Evolutionary conservation across 441 rosid genomes (phyloP), one percentile per base, ranked within the genome.

Genomic region (Erodium chrysanthum): DNA sequence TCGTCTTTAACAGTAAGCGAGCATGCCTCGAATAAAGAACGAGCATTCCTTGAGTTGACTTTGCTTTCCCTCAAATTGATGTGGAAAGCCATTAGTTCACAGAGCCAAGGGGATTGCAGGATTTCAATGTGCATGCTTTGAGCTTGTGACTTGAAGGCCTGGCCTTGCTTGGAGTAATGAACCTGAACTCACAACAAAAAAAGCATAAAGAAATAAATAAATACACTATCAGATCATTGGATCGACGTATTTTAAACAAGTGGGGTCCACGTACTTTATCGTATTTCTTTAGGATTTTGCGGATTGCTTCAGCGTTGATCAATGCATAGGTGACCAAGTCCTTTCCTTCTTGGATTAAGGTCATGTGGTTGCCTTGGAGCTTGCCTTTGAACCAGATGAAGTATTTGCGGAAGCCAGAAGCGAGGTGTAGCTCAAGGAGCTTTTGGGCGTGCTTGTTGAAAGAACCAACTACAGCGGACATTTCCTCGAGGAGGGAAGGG

Each of bases 251-350:
- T 50, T 46, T 63, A 4, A 6, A 42, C 12, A 14, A 22, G 35
- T 31, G 6, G 4, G 4, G 2, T 7, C 7, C 48, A n/a, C 71
- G 10, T 75, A 87, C 97, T 94, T 90, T 92, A 74, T 90, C 96
- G 66, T 93, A 90, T 75, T 89, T 90, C 82, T 93, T 93, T n/a
- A 93, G 88, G 64, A 93, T 93, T 76, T 93, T 93, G 31, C 95
- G 75, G 37, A 93, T 84, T 14, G 97, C 97, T 2, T 77, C 80
- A 1, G 98, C 92, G 65, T 89, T 86, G 60, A 90, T 87, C 6
- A 88, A 77, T 0, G 97, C 98, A 76, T 88, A 93, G 62, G 79
- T 78, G 56, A 93, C 92, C 77, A 88, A 75, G 72, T 90, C 92
- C 75, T 79, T 83, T 72, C 97, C 96, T 72, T 89, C 90, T 78